These are phyloP conservation scores for Penicillium occitanis DNA, from an alignment of 2,329 filamentous ascomycete species.

Conservation along the genomic window DNA sequence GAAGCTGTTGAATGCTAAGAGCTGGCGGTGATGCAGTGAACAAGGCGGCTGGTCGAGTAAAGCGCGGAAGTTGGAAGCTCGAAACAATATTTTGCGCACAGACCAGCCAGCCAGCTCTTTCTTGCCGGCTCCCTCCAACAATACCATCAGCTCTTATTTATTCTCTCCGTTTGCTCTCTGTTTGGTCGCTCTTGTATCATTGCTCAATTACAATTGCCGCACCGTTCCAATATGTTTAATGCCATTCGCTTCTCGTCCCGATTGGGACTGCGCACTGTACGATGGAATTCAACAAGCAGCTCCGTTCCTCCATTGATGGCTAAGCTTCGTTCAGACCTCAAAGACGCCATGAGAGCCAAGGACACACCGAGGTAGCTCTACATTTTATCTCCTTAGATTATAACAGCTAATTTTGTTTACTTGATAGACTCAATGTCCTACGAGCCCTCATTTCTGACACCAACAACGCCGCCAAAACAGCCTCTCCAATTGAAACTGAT, in stretches of 20 bases:
- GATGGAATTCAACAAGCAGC: slow-evolving; percentile 43
- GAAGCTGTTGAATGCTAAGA: background rate
- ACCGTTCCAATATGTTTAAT: slow-evolving; percentile 32
- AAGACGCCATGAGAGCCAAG: slow-evolving; percentile 52
- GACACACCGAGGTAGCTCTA: slow-evolving; percentile 44
- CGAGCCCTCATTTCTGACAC: slow-evolving; percentile 51
- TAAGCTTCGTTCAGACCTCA: slow-evolving; percentile 48
- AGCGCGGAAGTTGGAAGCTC: slow-evolving; percentile 19
- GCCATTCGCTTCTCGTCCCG: slow-evolving; percentile 32
- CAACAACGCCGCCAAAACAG: slow-evolving; percentile 50
- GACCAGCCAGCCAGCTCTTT: slow-evolving; percentile 27
- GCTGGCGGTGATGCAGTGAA: slow-evolving; percentile 2
- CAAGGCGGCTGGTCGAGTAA: slow-evolving; percentile 13
- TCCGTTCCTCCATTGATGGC: slow-evolving; percentile 45
- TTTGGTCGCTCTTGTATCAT: slow-evolving; percentile 1
- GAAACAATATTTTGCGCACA: slow-evolving; percentile 41
- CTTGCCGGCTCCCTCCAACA: background rate
- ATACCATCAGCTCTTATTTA: background rate
- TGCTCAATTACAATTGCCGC: background rate
- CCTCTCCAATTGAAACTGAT: slow-evolving; percentile 48
- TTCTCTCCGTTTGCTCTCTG: background rate
- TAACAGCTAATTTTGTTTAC: background rate
- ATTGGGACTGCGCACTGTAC: slow-evolving; percentile 31
- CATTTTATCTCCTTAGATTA: background rate
- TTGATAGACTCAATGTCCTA: slow-evolving; percentile 46